Evolutionary conservation across 2,329 filamentous ascomycete species (phyloP).

Genomic region (Paecilomyces variotii): DNA sequence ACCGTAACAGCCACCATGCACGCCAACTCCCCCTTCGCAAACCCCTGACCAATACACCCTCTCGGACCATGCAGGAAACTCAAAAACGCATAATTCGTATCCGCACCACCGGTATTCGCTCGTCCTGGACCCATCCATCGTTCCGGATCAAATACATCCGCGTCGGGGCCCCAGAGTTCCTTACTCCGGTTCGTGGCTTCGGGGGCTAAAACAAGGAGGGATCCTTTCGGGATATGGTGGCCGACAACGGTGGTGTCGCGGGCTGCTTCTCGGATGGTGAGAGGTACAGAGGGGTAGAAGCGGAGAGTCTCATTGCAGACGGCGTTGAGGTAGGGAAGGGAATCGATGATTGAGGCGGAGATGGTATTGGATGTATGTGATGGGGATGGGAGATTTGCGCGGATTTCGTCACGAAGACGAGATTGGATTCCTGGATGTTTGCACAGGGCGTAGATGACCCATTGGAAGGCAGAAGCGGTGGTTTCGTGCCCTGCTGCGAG

Average conservation of each 20-base stretch:
- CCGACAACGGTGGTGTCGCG: constrained; percentile 60
- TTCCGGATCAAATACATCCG: constrained; percentile 68
- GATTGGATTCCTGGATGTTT: constrained; percentile 57
- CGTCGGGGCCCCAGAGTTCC: constrained; percentile 68
- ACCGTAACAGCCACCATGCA: constrained; percentile 71
- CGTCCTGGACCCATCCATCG: constrained; percentile 53
- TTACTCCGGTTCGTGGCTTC: constrained; percentile 63
- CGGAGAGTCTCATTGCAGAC: constrained; percentile 72
- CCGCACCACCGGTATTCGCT: constrained; percentile 60
- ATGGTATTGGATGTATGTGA: constrained; percentile 55
- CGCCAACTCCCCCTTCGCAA: constrained; percentile 78
- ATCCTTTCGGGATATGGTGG: constrained; percentile 60
- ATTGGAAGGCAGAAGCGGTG: constrained; percentile 66
- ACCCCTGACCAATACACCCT: constrained; percentile 74
- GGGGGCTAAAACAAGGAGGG: constrained; percentile 56
- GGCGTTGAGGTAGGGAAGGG: constrained; percentile 70
- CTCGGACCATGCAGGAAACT: constrained; percentile 82
- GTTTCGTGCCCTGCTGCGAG: constrained; percentile 77
- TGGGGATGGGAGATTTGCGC: constrained; percentile 49
- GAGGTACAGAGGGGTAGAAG: constrained; percentile 61
- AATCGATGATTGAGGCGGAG: constrained; percentile 54
- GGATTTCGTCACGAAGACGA: constrained; percentile 61
- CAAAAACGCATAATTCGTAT: constrained; percentile 67
- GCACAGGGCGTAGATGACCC: constrained; percentile 64
- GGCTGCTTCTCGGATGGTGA: constrained; percentile 59